Conservation (phyloP, 1,139 yeast genomes). For the Saccharomyces pastorianus region DNA sequence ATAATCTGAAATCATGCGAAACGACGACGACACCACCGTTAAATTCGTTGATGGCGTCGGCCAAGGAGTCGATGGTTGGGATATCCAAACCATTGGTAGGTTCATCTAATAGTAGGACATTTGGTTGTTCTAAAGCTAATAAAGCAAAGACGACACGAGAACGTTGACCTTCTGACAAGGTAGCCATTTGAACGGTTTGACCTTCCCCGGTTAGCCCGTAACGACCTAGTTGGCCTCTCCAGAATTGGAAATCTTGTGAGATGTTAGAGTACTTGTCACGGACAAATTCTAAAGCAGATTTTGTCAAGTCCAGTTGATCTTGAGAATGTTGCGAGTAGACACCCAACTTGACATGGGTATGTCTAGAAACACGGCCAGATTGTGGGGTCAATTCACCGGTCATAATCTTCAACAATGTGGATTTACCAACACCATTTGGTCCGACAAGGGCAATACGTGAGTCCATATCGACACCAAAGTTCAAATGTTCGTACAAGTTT, state of each 20-base stretch:
- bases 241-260: slow-evolving; percentile 97
- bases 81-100: slow-evolving; percentile 99
- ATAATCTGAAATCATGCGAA: slow-evolving; percentile 96
- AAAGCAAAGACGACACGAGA: slow-evolving; percentile 97
- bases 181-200: slow-evolving; percentile 97
- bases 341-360: slow-evolving; percentile 95
- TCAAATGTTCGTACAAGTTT: slow-evolving; percentile 80
- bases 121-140: slow-evolving; percentile 90
- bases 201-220: slow-evolving; percentile 98
- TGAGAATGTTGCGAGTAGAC: slow-evolving; percentile 98
- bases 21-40: slow-evolving; percentile 98
- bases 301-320: slow-evolving; percentile 92
- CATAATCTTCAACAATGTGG: slow-evolving; percentile 91
- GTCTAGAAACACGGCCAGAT: slow-evolving; percentile 91
- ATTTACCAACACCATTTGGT: slow-evolving; percentile 98
- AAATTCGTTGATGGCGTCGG: slow-evolving; percentile 88
- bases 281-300: slow-evolving; percentile 91
- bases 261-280: slow-evolving; percentile 83
- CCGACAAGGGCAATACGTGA: slow-evolving; percentile 97
- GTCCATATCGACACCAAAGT: slow-evolving; percentile 99
- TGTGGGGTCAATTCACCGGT: slow-evolving; percentile 89
- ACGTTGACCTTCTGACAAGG: slow-evolving; percentile 97
- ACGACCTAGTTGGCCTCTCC: slow-evolving; percentile 98
- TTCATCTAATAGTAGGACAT: slow-evolving; percentile 91
- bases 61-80: slow-evolving; percentile 94